Conservation (phyloP, 768 basidiomycete genomes). For the Tulasnella sp. region DNA sequence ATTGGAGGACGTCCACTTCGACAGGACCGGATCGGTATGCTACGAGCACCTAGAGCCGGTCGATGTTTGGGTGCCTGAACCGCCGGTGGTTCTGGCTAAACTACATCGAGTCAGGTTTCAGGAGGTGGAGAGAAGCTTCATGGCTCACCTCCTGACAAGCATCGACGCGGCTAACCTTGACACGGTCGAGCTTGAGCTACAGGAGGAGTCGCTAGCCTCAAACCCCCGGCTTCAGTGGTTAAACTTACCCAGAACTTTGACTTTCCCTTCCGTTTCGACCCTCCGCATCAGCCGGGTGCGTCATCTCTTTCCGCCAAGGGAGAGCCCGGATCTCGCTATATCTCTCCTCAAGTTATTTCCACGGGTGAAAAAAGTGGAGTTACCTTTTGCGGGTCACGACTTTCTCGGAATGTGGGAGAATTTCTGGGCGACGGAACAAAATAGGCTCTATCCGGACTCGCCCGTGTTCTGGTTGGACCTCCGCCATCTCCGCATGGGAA, state of each 20-base stretch:
- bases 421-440: not conserved
- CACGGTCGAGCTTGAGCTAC: not conserved
- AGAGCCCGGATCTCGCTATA: not conserved
- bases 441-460: not conserved
- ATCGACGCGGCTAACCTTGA: not conserved
- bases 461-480: not conserved
- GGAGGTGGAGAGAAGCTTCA: not conserved
- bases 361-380: not conserved
- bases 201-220: not conserved
- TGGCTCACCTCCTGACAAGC: not conserved
- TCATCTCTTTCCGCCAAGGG: not conserved
- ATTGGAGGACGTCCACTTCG: not conserved
- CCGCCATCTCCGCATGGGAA: not conserved
- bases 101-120: not conserved
- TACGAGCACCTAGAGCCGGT: not conserved
- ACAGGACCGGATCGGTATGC: not conserved
- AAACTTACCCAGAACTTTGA: not conserved
- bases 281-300: not conserved
- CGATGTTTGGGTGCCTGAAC: not conserved
- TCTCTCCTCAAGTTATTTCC: not conserved
- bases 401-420: not conserved
- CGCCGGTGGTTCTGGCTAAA: not conserved
- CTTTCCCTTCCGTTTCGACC: not conserved
- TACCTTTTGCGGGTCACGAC: not conserved
- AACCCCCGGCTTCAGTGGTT: not conserved